phyloP scores from a whole-genome alignment of 768 basidiomycete genomes.

The Agrocybe pediades region DNA sequence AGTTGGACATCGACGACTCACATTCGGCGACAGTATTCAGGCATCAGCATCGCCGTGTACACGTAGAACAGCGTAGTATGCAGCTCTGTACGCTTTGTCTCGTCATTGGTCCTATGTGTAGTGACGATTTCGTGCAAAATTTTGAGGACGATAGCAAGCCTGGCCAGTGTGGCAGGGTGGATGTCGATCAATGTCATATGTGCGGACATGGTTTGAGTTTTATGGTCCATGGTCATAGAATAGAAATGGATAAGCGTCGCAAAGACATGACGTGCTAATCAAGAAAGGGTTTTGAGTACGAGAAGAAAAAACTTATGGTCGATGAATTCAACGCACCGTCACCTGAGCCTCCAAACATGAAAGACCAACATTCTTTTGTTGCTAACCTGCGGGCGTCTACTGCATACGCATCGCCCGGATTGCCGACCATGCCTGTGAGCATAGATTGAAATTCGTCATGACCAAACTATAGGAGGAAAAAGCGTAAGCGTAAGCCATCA shows the following conservation, averaged over 20 bases:
- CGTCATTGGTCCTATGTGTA: neutral
- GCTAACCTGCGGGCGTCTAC: conserved; percentile 1
- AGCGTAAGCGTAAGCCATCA: neutral
- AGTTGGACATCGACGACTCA: conserved; percentile 3
- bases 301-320: neutral
- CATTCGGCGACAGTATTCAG: conserved; percentile 18
- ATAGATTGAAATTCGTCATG: conserved; percentile 19
- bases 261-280: conserved; percentile 22
- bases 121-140: conserved; percentile 13
- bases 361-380: conserved; percentile 10
- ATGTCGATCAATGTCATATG: conserved; percentile 25
- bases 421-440: conserved; percentile 12
- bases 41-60: conserved; percentile 17
- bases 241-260: conserved; percentile 19
- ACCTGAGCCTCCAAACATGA: conserved; percentile 25
- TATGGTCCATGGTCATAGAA: conserved; percentile 7
- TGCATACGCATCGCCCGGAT: conserved; percentile 1
- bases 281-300: neutral
- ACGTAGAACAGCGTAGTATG: conserved; percentile 19
- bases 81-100: conserved; percentile 5
- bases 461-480: conserved; percentile 16
- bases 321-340: too few species aligned
- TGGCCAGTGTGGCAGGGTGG: conserved; percentile 22
- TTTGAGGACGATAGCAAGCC: conserved; percentile 18
- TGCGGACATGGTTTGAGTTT: neutral